phyloP scores from a whole-genome alignment of 78 protist genomes.

The Dictyostelium citrinum region DNA sequence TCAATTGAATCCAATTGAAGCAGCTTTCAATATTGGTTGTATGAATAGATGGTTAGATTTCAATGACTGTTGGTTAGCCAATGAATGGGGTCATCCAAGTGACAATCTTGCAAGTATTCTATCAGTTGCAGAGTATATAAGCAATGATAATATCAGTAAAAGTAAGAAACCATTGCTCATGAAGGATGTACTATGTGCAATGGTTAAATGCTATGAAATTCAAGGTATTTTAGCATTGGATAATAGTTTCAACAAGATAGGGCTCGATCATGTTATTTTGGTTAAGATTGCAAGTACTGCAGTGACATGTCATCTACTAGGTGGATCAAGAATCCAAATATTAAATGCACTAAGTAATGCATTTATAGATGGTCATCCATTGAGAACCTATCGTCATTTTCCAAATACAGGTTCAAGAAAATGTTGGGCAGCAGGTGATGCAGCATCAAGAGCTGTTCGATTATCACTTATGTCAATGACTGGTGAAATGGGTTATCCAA shows the following conservation, averaged over 20 bases:
- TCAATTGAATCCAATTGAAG: constrained; percentile 73
- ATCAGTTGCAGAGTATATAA: constrained; percentile 43
- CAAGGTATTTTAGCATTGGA: constrained; percentile 80
- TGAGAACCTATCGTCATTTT: constrained; percentile 81
- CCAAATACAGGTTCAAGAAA: constrained; percentile 84
- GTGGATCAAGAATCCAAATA: constrained; percentile 64
- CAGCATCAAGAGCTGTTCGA: constrained; percentile 69
- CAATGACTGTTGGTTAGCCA: constrained; percentile 79
- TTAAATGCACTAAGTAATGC: constrained; percentile 78
- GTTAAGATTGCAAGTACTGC: constrained; percentile 84
- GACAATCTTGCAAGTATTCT: constrained; percentile 74
- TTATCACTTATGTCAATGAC: constrained; percentile 34
- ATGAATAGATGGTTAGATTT: constrained; percentile 81
- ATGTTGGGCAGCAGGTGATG: constrained; percentile 88
- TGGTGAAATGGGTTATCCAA: constrained; percentile 84
- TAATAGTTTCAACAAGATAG: constrained; percentile 76
- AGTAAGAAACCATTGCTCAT: constrained; percentile 39
- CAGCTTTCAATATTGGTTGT: constrained; percentile 79
- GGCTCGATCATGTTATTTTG: constrained; percentile 83
- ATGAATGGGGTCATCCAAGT: constrained; percentile 83
- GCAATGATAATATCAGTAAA: not conserved
- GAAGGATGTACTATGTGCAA: constrained; percentile 43
- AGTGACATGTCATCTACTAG: constrained; percentile 39
- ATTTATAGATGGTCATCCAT: constrained; percentile 68
- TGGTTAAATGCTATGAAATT: constrained; percentile 80